Evolutionary conservation across 495 filamentous ascomycete species (phyloP).

Genomic region (Talaromyces stipitatus): DNA sequence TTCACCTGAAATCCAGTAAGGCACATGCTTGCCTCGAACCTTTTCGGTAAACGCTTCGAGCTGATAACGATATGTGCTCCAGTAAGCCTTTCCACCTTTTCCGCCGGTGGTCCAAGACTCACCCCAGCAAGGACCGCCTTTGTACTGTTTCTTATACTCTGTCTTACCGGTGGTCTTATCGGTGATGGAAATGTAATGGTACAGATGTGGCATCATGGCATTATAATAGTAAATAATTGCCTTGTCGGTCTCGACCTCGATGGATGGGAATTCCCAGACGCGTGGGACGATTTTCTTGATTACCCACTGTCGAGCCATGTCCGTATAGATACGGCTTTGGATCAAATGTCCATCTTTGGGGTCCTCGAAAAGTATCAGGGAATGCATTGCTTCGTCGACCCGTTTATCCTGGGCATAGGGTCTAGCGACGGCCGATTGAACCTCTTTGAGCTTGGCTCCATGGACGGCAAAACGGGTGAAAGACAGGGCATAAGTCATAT

Average conservation of each 20-base stretch:
- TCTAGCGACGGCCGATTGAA: constrained; percentile 9
- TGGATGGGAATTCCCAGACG: constrained; percentile 23
- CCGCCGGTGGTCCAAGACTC: constrained; percentile 7
- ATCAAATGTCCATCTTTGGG: constrained; percentile 7
- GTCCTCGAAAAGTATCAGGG: constrained; percentile 16
- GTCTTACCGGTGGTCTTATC: constrained; percentile 20
- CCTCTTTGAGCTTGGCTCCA: constrained; percentile 8
- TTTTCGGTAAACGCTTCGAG: constrained; percentile 49
- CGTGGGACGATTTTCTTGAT: constrained; percentile 15
- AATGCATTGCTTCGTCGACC: constrained; percentile 26
- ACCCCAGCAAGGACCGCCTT: constrained; percentile 4
- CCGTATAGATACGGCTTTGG: constrained; percentile 17
- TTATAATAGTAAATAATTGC: constrained; percentile 28
- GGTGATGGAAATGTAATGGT: constrained; percentile 28
- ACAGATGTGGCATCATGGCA: constrained; percentile 29
- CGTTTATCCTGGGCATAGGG: constrained; percentile 15
- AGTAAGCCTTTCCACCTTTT: constrained; percentile 28
- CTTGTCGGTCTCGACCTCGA: constrained; percentile 28
- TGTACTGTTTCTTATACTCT: constrained; percentile 13
- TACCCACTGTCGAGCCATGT: constrained; percentile 17
- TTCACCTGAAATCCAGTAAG: constrained; percentile 37
- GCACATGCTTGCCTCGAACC: constrained; percentile 28
- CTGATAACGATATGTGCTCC: constrained; percentile 44
- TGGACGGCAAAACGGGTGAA: constrained; percentile 19
- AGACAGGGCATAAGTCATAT: constrained; percentile 17